These are phyloP conservation scores for Metschnikowia amazonensis DNA, from an alignment of 805 yeast genomes.

Conservation along the genomic window DNA sequence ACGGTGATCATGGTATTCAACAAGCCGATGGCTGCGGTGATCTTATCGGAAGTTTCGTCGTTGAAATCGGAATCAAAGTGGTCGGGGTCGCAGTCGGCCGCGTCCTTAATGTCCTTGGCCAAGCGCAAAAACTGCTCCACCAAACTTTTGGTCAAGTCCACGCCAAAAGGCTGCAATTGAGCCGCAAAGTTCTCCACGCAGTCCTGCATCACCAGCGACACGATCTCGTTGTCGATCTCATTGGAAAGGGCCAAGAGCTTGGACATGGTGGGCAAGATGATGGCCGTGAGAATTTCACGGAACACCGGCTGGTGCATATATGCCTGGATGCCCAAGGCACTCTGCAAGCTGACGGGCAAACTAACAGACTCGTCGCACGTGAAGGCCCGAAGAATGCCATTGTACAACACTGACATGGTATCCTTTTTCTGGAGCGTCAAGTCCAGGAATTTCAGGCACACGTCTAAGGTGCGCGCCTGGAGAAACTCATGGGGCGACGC, in stretches of 20 bases:
- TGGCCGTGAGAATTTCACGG: constrained; percentile 59
- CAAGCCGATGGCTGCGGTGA: constrained; percentile 77
- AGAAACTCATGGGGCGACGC: constrained; percentile 59
- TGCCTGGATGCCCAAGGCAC: constrained; percentile 82
- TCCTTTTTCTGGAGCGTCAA: constrained; percentile 43
- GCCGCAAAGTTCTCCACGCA: constrained; percentile 85
- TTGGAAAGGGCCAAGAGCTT: constrained; percentile 69
- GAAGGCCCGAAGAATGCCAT: constrained; percentile 34
- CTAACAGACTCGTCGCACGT: constrained; percentile 27
- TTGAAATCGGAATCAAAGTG: constrained; percentile 25
- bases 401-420: constrained; percentile 26
- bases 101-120: constrained; percentile 50
- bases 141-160: constrained; percentile 25
- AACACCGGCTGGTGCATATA: constrained; percentile 63
- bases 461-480: constrained; percentile 71
- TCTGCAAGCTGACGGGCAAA: constrained; percentile 76
- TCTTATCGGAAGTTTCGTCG: constrained; percentile 55
- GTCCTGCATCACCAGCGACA: constrained; percentile 91
- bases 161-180: constrained; percentile 54
- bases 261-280: constrained; percentile 80
- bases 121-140: constrained; percentile 27
- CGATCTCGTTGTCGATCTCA: constrained; percentile 79
- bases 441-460: constrained; percentile 60
- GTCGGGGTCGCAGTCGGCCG: constrained; percentile 28
- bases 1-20: constrained; percentile 80